These are phyloP conservation scores for Colletotrichum horii DNA, from an alignment of 2,329 filamentous ascomycete species.

Conservation along the genomic window DNA sequence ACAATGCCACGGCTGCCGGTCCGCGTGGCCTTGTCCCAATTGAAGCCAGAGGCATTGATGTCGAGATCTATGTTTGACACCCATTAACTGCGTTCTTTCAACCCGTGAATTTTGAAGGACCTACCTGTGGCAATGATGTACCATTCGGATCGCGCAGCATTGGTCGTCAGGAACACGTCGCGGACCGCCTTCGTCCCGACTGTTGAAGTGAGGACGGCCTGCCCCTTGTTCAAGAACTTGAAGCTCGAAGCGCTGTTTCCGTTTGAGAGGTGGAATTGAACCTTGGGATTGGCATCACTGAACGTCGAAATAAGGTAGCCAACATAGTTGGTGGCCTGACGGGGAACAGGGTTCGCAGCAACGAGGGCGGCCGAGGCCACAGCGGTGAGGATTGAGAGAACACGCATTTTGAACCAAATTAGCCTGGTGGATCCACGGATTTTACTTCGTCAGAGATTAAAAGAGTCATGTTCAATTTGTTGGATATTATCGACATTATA, in stretches of 20 bases:
- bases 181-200: conserved; percentile 39
- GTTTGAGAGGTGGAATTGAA: conserved; percentile 38
- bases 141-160: conserved; percentile 36
- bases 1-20: conserved; percentile 39
- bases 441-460: not conserved
- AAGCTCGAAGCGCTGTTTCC: conserved; percentile 35
- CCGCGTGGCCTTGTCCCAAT: conserved; percentile 39
- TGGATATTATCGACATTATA: not conserved
- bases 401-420: not conserved
- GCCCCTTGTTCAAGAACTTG: conserved; percentile 34
- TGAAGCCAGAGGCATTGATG: conserved; percentile 37
- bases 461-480: not conserved
- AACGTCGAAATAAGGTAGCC: conserved; percentile 43
- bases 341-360: not conserved
- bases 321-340: conserved; percentile 25
- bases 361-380: not conserved
- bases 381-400: not conserved
- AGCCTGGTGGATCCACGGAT: not conserved
- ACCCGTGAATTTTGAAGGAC: not conserved
- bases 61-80: conserved; percentile 32
- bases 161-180: conserved; percentile 38
- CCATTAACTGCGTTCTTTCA: not conserved
- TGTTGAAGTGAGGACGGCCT: conserved; percentile 34
- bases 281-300: conserved; percentile 33
- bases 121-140: conserved; percentile 40